Base-by-base conservation (phyloP, 2,329 filamentous ascomycete species). In the Neofusicoccum cordaticola region DNA sequence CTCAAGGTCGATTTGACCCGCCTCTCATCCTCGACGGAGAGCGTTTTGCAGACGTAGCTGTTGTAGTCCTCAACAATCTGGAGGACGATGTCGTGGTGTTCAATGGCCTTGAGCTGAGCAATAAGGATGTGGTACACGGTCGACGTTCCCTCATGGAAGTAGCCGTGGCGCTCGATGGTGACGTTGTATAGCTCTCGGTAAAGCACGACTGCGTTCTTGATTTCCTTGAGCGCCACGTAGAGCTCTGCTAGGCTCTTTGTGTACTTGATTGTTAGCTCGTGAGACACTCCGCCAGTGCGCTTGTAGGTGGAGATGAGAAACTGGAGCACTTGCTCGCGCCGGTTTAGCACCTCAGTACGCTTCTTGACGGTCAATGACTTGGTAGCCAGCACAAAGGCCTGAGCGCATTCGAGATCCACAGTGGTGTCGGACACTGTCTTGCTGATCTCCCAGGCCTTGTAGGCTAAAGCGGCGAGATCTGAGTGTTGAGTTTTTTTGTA, bases 401-500 rank as follows among this genome's bases (percentile, higher is more conserved):
- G 27, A 31, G 27, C 27, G 27, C 27, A 31, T 31, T 31, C 27
- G 27, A 31, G 27, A 7, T 4, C 27, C 27, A 31, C 27, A 31
- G 27, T 31, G 27, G 27, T 31, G 27, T 31, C 27, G 7, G 17
- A 44, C 6, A 44, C 12, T 19, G 63, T 47, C 7, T 50, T 67
- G 51, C 69, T 69, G 41, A 72, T 67, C 57, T 68, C 68, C 68
- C 68, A 72, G 2, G 69, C 69, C 11, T 69, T 68, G 58, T 66
- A 72, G 5, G 67, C 66, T 66, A 78, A 78, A 42, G 79, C 75
- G 53, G 78, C 76, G 4, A 44, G 27, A 19, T 44, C 2, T 79
- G 72, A 65, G 77, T 71, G 41, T 13, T 17, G 41, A 15, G 41
- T 44, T 17, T n/a, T 3, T 17, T 15, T n/a, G 5, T 44, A 44